These are phyloP conservation scores for Rhizoclosmatium globosum DNA, from an alignment of 192 early-diverging fungal genomes.

Conservation along the genomic window DNA sequence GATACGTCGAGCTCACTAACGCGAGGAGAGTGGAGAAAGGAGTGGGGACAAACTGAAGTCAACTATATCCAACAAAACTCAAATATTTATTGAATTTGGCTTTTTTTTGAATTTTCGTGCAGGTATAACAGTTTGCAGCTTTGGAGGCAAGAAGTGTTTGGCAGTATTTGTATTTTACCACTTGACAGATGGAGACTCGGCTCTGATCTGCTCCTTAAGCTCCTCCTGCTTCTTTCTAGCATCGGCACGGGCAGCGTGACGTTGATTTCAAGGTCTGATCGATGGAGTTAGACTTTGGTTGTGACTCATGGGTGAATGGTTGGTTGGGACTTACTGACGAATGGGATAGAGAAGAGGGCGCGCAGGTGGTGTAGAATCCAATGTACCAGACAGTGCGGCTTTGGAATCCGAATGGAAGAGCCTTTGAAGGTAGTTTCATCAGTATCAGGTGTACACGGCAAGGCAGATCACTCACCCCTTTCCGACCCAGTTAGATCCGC, in stretches of 20 bases:
- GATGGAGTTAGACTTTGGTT: background rate
- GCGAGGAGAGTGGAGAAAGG: constrained; percentile 3
- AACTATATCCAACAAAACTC: background rate
- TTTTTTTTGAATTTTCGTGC: too few species aligned
- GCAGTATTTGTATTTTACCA: background rate
- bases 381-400: constrained; percentile 35
- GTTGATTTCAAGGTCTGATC: constrained; percentile 23
- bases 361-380: constrained; percentile 4
- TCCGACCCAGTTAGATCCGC: constrained; percentile 38
- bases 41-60: background rate
- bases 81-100: too few species aligned
- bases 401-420: constrained; percentile 35
- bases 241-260: background rate
- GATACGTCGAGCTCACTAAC: constrained; percentile 13
- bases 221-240: background rate
- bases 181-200: constrained; percentile 23
- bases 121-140: too few species aligned
- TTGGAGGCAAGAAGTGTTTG: too few species aligned
- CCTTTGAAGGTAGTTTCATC: constrained; percentile 8
- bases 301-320: too few species aligned
- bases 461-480: constrained; percentile 31
- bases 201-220: constrained; percentile 31
- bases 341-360: constrained; percentile 29
- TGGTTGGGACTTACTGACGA: constrained; percentile 22
- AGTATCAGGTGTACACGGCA: background rate